Conservation (phyloP, 1,284 basidiomycete species). For the Cystobasidiaceae sp. region DNA sequence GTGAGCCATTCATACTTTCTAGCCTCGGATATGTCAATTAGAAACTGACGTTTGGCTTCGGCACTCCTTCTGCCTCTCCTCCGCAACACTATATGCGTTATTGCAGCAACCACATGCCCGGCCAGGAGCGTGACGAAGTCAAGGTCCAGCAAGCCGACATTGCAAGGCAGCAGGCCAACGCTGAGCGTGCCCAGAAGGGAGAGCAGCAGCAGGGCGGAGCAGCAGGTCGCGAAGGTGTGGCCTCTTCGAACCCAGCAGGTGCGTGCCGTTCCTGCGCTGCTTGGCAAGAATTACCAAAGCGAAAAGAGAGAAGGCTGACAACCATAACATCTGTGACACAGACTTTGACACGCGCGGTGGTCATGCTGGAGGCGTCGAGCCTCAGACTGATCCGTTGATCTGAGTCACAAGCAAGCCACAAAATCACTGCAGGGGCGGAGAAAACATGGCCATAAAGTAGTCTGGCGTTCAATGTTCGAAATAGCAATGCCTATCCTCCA, state of each 20-base stretch:
- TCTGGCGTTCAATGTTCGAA: no score
- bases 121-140: not conserved
- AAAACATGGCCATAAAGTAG: no score
- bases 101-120: not conserved
- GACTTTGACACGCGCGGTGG: not conserved
- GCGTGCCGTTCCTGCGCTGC: not conserved
- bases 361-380: not conserved
- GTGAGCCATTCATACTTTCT: not conserved
- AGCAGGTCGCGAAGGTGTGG: not conserved
- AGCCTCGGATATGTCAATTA: not conserved
- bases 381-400: not conserved
- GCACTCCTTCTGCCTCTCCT: no score
- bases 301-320: no score
- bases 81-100: not conserved
- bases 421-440: no score
- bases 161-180: not conserved
- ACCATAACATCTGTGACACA: no score
- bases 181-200: not conserved
- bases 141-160: not conserved
- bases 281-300: no score
- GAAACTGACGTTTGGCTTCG: no score
- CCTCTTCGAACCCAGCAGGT: not conserved
- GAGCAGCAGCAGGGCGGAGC: not conserved
- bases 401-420: no score
- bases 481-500: no score